Base-by-base conservation (phyloP, 1,284 basidiomycete genomes). In the Athelia sp. region DNA sequence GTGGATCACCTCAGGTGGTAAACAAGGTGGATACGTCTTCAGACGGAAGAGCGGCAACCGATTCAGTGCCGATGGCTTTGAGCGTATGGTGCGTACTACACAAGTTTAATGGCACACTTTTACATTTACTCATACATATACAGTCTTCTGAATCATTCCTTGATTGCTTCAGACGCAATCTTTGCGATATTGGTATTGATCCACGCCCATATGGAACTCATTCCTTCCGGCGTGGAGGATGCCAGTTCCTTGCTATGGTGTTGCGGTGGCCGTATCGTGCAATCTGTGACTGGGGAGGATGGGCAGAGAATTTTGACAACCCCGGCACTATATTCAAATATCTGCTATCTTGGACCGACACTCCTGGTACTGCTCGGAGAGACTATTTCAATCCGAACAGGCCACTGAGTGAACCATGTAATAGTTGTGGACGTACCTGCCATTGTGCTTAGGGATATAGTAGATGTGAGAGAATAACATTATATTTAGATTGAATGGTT, bases 201-300 rank as follows among this genome's bases (percentile, higher is more conserved):
- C 58, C 56, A 3, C 31, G 34, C 10, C 55, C 61, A 3, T 71
- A 69, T 53, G 64, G 65, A 3, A 66, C 63, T 2, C 65, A 69
- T 48, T 65, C 63, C 8, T 63, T 64, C 45, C 52, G 62, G 1
- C 50, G 64, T 29, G 63, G 61, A 40, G 63, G 63, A 2, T 62
- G 59, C 42, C 63, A 64, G 50, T 65, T 48, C 23, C 50, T 54
- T 34, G 43, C 50, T 3, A 24, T 52, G 2, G 43, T 55, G 11
- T 36, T 43, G 9, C 50, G 53, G 0, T 60, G 63, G 63, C 35
- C 53, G 6, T 48, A 68, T 0, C 49, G 56, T 1, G 46, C 53
- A 6, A 62, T 70, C 36, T 71, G 69, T 50, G 61, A 68, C 23
- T 71, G 66, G 67, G 66, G 66, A 26, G 67, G 68, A 3, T 70